Evolutionary conservation across 2,329 filamentous ascomycete species (phyloP), one percentile per base, ranked within the genome.

Genomic region (Achaetomium macrosporum): DNA sequence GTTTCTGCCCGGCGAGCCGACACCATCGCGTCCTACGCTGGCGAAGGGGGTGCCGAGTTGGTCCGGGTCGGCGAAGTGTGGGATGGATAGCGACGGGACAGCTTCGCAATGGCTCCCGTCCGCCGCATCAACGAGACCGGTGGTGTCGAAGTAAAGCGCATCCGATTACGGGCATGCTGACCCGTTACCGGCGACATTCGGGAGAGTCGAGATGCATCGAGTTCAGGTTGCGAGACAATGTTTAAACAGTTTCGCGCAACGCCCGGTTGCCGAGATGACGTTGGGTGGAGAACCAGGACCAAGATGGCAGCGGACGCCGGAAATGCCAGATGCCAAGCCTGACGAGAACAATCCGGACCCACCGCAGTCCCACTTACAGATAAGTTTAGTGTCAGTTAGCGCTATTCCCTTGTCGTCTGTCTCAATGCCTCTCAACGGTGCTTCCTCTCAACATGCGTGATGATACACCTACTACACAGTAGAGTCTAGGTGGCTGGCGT

Each of bases 1-100:
- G 62, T 62, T 45, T 57, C 57, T 40, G 61, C 30, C 35, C 56
- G 54, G 41, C 46, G 56, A 50, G 61, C 61, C 46, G 52, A 49
- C 42, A 63, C 59, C 60, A 61, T 62, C 15, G 55, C 49, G 54
- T 43, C 17, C 20, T 42, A 20, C 29, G 35, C 35, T 17, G 49
- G 46, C 35, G 42, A 30, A 11, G 29, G n/a, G 31, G 15, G 37
- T 42, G 53, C 48, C 19, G 33, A 33, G 49, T 17, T 20, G 25
- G 2, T n/a, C 36, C 47, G 39, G 9, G 29, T 31, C 5, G 15
- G 29, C 9, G 25, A 41, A 25, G 31, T 11, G 30, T 17, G 44
- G 41, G 17, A 45, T 37, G 20, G 42, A 42, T 20, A 11, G 11
- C 39, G 30, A 16, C n/a, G 44, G 12, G 12, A 31, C n/a, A 41